Base-by-base conservation (phyloP, 1,139 yeast species). In the Magnusiomyces tetraspermus region DNA sequence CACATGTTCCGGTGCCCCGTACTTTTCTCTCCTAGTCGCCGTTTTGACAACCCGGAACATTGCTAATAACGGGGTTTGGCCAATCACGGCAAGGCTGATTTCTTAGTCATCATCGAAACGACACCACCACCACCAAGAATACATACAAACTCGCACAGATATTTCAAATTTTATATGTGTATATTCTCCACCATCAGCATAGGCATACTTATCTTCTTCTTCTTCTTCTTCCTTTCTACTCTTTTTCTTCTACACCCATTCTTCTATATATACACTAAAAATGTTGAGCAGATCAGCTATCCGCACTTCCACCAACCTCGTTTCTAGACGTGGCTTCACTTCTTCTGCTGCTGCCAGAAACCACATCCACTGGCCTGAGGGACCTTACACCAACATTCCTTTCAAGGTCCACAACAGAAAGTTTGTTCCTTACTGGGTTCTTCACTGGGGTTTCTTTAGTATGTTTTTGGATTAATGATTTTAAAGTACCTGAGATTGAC, bases 361-460 rank as follows among this genome's bases (percentile, higher is more conserved):
- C 52, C 76, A 68, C 55, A 50, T 48, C 44, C 84, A 80, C 68
- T 79, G 73, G 69, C 83, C 85, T 68, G 85, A 81, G 68, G 97
- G 97, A 65, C 82, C 83, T 51, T 90, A 92, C 83, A 76, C 85
- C 67, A 92, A 92, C 79, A 68, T 92, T 61, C 98, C 98, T 60
- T 92, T 90, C 82, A 80, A 82, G 77, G 94, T 92, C 60, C 88
- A 87, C 78, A 76, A 82, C 79, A 87, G 95, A 79, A 85, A 82
- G 76, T 61, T 44, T 53, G 78, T 90, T 60, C 97, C 97, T 60
- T 88, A 79, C 70, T 84, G 82, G 63, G 74, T 88, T 51, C 76
- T 83, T 61, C 95, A 83, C 76, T 84, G 86, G 77, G 82, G 90
- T 53, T 82, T 81, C 73, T 79, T 87, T 67, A 82, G 89, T 68